A percentile compares a stretch with the other conserved stretches of the same genome.
Conservation (phyloP, 768 basidiomycete species). For the Rhodotorula babjevae region DNA sequence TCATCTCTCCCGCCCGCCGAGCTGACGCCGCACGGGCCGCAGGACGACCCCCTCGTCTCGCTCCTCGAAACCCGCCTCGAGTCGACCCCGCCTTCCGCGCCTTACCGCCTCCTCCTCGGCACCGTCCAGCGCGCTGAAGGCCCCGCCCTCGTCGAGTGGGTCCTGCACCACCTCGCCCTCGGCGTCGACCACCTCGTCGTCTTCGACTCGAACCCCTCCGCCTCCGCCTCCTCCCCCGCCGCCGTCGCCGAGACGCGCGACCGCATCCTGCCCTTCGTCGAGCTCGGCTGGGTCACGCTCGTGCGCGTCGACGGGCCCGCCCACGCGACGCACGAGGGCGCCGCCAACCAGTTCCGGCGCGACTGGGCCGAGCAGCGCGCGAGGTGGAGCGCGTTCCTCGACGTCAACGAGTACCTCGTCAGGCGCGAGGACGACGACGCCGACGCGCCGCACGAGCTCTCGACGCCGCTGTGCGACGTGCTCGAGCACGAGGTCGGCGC, state of each 20-base stretch:
- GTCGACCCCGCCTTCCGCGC: background rate
- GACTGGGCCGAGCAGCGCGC: background rate
- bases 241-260: background rate
- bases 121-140: background rate
- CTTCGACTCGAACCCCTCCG: slow-evolving; percentile 6
- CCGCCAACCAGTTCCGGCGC: background rate
- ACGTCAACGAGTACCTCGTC: slow-evolving; percentile 13
- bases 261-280: background rate
- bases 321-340: background rate
- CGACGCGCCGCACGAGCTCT: too few species aligned
- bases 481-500: background rate
- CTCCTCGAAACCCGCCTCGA: too few species aligned
- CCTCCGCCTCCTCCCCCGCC: background rate
- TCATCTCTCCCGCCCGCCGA: too few species aligned
- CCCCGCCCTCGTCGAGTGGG: slow-evolving; percentile 3
- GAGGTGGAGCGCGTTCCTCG: slow-evolving; percentile 12
- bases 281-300: slow-evolving; percentile 9
- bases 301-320: background rate
- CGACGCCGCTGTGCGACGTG: background rate
- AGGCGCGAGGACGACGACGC: background rate
- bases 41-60: too few species aligned
- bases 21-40: too few species aligned
- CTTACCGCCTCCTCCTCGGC: background rate
- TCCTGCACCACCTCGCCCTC: slow-evolving; percentile 11
- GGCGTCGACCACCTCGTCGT: slow-evolving; percentile 14